Percentiles rank a stretch among this genome's conserved stretches.
These are phyloP conservation scores for Seminavis robusta DNA, from an alignment of 108 stramenopile genomes.

Conservation along the genomic window DNA sequence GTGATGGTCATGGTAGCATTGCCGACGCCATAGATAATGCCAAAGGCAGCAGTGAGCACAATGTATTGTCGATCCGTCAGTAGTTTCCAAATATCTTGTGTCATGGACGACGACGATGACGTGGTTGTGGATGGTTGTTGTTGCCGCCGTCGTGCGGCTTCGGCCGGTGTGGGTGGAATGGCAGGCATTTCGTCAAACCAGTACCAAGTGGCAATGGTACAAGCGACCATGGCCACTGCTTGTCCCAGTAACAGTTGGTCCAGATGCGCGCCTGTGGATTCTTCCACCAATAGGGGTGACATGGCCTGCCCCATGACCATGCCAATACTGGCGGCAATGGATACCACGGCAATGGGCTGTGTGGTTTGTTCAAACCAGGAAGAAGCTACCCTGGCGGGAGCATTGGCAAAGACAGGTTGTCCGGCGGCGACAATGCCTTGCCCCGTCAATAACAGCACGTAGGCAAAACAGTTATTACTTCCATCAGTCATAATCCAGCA, in stretches of 20 bases:
- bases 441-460: slow-evolving; percentile 1
- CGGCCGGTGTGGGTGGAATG: neutral
- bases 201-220: neutral
- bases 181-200: neutral
- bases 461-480: neutral
- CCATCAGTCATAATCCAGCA: neutral
- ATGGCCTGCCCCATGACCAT: slow-evolving; percentile 1
- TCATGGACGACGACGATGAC: neutral
- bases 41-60: neutral
- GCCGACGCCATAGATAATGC: neutral
- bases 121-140: neutral
- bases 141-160: neutral
- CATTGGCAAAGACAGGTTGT: slow-evolving; percentile 8
- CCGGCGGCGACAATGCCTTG: slow-evolving; percentile 2
- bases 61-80: slow-evolving; percentile 5
- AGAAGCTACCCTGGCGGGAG: slow-evolving; percentile 9
- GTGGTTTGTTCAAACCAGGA: slow-evolving; percentile 13
- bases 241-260: slow-evolving; percentile 2
- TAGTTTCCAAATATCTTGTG: neutral
- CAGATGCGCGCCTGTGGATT: neutral
- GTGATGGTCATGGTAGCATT: neutral
- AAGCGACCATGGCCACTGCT: slow-evolving; percentile 1
- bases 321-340: neutral
- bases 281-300: slow-evolving; percentile 4
- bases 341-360: neutral